Base-by-base conservation (phyloP, 371 early-diverging fungal genomes). In the Catenaria anguillulae region DNA sequence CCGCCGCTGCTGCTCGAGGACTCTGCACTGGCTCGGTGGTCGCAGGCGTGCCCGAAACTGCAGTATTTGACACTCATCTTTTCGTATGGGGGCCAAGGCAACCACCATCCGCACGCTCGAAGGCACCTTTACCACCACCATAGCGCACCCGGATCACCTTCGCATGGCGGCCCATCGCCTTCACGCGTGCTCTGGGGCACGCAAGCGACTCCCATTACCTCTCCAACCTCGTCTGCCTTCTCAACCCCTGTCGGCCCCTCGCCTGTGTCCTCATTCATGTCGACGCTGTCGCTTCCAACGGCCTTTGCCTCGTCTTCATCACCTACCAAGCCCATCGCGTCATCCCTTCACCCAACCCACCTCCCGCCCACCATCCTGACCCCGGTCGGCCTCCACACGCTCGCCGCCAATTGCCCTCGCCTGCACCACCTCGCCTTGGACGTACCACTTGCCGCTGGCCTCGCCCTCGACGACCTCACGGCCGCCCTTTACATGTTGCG, bases 351-450 rank as follows among this genome's bases (percentile, higher is more conserved):
- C 21, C 13, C 29, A 12, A 50, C 29, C 13, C 31, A 26, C 12
- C 10, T 29, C 29, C 29, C 52, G 15, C 29, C 29, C 31, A 13
- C 52, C 15, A 29, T 50, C 29, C 15, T 50, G 26, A 29, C 52
- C 29, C 52, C 52, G 29, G 52, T 31, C 52, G 52, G 52, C 10
- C 17, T 50, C 29, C 52, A 50, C 21, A 29, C 52, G 17, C 52
- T 50, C 29, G 52, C 52, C 52, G 52, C 52, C 52, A 50, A 50
- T 31, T 50, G 52, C 52, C 52, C 52, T 12, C 29, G 52, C 21
- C 52, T 50, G 21, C 29, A 15, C 15, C 29, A 26, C 15, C 31
- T 50, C 15, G 29, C 52, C 29, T 12, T 50, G 21, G 52, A 50
- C 52, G 52, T 50, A 31, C 52, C 52, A 1, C 13, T 31, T 1